A percentile compares a stretch with the other conserved stretches of the same genome.
These are phyloP conservation scores for Phytophthora colocasiae DNA, from an alignment of 352 stramenopile species.

Conservation along the genomic window DNA sequence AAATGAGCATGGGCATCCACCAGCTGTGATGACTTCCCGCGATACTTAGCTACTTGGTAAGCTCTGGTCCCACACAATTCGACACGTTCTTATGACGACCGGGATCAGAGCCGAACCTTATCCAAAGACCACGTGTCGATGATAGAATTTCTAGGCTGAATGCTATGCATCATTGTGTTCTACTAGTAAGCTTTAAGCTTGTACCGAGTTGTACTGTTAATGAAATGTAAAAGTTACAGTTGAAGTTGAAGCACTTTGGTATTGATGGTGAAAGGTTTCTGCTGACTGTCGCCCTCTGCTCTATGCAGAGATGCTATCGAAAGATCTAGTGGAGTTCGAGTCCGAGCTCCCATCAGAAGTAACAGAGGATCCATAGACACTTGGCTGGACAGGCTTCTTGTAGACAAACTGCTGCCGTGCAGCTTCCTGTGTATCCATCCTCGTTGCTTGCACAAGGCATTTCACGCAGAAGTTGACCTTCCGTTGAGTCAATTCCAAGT, in stretches of 20 bases:
- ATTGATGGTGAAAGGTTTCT: no score
- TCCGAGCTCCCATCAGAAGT: constrained; percentile 14
- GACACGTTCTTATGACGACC: constrained; percentile 22
- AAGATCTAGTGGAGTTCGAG: constrained; percentile 14
- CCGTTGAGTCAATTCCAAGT: constrained; percentile 25
- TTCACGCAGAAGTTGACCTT: constrained; percentile 40
- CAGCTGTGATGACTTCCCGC: constrained; percentile 19
- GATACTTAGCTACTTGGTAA: constrained; percentile 2
- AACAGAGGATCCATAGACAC: constrained; percentile 21
- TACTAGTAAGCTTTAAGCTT: not conserved
- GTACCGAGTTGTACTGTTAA: no score
- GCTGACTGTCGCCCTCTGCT: no score
- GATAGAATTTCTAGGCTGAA: not conserved
- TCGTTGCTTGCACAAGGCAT: constrained; percentile 31
- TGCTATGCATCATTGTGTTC: no score
- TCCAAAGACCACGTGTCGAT: not conserved
- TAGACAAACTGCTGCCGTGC: constrained; percentile 31
- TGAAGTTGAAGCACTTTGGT: no score
- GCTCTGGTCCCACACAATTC: not conserved
- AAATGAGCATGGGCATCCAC: constrained; percentile 4
- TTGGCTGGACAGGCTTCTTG: constrained; percentile 21
- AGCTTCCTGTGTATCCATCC: constrained; percentile 28
- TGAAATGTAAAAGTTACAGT: no score
- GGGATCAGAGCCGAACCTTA: constrained; percentile 15
- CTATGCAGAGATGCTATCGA: not conserved